Evolutionary conservation across 768 basidiomycete species (phyloP).

Genomic region (Fistulinella prunicolor): DNA sequence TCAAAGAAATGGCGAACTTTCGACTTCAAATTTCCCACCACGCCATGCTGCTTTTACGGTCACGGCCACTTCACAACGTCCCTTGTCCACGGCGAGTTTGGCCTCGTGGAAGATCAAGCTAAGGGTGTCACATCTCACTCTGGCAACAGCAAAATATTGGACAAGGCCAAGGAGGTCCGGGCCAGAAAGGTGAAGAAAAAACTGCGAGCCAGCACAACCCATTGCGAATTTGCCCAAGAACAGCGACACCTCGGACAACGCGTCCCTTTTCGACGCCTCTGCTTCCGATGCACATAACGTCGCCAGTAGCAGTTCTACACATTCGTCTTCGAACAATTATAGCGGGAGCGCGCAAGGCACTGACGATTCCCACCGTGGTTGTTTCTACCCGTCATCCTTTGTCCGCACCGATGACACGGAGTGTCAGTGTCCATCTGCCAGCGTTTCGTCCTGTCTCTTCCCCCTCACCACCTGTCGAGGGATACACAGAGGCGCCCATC

Average conservation of each 20-base stretch:
- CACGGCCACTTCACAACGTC: too few relatives aligned
- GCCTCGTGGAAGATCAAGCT: too few relatives aligned
- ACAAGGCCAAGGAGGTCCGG: slow-evolving; percentile 28
- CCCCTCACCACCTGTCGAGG: slow-evolving; percentile 3
- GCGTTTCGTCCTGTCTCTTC: slow-evolving; percentile 21
- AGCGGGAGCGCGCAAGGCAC: slow-evolving; percentile 1
- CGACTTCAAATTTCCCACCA: too few relatives aligned
- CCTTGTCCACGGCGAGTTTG: too few relatives aligned
- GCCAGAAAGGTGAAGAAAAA: slow-evolving; percentile 19
- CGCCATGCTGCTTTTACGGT: too few relatives aligned
- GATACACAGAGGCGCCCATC: background rate
- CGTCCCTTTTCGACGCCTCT: slow-evolving; percentile 28
- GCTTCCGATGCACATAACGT: slow-evolving; percentile 27
- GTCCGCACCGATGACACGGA: slow-evolving; percentile 7
- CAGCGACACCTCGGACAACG: slow-evolving; percentile 26
- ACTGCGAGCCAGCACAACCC: background rate
- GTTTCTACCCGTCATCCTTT: slow-evolving; percentile 24
- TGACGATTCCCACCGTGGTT: slow-evolving; percentile 25
- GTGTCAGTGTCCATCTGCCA: slow-evolving; percentile 23
- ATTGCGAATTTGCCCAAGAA: slow-evolving; percentile 4
- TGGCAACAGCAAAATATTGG: slow-evolving; percentile 21
- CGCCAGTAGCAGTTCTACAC: slow-evolving; percentile 25
- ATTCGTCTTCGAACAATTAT: slow-evolving; percentile 23
- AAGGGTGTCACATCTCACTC: too few relatives aligned
- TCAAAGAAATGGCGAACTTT: too few relatives aligned